Evolutionary conservation across 768 basidiomycete species (phyloP).

Genomic region (Podaxis mareebaensis): DNA sequence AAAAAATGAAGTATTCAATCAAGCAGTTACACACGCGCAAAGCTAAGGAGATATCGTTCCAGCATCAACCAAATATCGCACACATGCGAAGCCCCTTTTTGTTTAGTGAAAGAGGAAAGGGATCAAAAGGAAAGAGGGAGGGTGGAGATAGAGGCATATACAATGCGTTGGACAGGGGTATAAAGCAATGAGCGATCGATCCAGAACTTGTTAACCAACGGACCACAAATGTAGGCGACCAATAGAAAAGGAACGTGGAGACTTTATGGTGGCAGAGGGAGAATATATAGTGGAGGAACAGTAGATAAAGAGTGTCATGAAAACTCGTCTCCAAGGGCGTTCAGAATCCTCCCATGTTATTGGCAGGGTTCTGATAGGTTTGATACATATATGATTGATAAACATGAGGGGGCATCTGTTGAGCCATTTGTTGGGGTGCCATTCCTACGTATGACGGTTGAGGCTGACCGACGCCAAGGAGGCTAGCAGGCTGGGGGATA

Average conservation of each 20-base stretch:
- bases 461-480: conserved; percentile 66
- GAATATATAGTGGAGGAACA: conserved; percentile 23
- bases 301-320: conserved; percentile 43
- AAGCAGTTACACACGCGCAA: conserved; percentile 27
- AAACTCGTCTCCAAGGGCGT: conserved; percentile 33
- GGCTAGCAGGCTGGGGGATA: conserved; percentile 53
- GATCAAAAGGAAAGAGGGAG: conserved; percentile 28
- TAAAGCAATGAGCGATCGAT: conserved; percentile 17
- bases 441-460: conserved; percentile 66
- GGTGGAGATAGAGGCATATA: conserved; percentile 30
- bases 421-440: conserved; percentile 57
- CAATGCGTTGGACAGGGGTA: conserved; percentile 22
- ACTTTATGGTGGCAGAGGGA: conserved; percentile 18
- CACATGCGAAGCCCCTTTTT: conserved; percentile 25
- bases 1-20: conserved; percentile 32
- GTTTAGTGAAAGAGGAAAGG: conserved; percentile 20
- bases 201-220: conserved; percentile 37
- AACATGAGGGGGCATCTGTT: conserved; percentile 62
- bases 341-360: conserved; percentile 74
- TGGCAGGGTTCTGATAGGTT: conserved; percentile 63
- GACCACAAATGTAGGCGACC: conserved; percentile 27
- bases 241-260: conserved; percentile 25
- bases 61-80: conserved; percentile 33
- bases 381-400: conserved; percentile 87
- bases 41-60: conserved; percentile 27